Percentiles rank a stretch among this genome's conserved stretches.
Evolutionary conservation across 306 rosid genomes (phyloP).

Genomic region (Pueraria montana): DNA sequence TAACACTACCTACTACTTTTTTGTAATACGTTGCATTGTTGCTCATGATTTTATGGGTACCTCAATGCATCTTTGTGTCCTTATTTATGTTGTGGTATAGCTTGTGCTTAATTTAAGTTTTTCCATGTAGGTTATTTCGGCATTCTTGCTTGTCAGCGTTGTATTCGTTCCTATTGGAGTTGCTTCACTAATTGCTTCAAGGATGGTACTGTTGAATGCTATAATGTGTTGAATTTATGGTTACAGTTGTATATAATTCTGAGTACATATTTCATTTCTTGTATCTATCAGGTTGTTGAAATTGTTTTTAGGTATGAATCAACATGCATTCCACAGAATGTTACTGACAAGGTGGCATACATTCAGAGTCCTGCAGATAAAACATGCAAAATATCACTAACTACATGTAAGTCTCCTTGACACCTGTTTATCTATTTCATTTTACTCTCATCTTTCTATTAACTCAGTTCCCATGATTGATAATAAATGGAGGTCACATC

Average conservation of each 20-base stretch:
- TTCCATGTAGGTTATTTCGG: conserved; percentile 82
- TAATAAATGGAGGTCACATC: conserved; percentile 6
- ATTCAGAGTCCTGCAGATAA: conserved; percentile 61
- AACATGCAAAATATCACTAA: conserved; percentile 56
- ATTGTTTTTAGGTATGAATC: conserved; percentile 76
- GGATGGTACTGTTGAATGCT: conserved; percentile 63
- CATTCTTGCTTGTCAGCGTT: conserved; percentile 80
- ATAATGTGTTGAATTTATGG: conserved; percentile 28
- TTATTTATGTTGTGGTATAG: not conserved
- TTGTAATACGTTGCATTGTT: not conserved
- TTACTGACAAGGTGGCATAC: conserved; percentile 59
- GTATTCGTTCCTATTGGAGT: conserved; percentile 90
- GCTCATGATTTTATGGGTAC: not conserved
- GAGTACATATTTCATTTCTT: conserved; percentile 46
- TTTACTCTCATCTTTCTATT: conserved; percentile 3
- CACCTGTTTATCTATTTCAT: not conserved
- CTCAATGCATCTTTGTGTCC: not conserved
- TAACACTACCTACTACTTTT: conserved; percentile 40
- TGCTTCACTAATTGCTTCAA: conserved; percentile 80
- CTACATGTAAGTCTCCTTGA: conserved; percentile 54
- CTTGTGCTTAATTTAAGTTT: conserved; percentile 3
- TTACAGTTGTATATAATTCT: conserved; percentile 46
- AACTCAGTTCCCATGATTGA: not conserved
- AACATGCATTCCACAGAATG: conserved; percentile 49
- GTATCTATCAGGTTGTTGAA: conserved; percentile 75